These are phyloP conservation scores for Parsonsia alboflavescens DNA, from an alignment of 257 asterid species.

Conservation along the genomic window DNA sequence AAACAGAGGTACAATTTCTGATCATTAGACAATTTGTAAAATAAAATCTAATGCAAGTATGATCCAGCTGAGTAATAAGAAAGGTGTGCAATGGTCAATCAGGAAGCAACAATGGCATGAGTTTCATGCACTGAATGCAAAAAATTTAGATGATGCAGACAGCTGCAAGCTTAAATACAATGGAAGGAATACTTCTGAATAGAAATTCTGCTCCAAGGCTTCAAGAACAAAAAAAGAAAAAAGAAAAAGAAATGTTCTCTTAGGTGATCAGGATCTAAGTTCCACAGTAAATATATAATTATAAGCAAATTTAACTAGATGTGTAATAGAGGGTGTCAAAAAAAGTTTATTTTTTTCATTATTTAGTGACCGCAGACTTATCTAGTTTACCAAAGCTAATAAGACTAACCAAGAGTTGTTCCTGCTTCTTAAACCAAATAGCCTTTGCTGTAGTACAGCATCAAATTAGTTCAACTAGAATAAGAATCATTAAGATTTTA, in stretches of 20 bases:
- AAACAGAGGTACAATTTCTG: background rate
- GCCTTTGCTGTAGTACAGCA: background rate
- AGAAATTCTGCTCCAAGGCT: background rate
- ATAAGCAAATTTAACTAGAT: background rate
- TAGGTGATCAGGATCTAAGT: background rate
- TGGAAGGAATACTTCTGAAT: background rate
- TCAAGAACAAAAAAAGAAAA: background rate
- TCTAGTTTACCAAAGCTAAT: background rate
- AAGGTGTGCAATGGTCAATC: background rate
- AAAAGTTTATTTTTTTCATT: background rate
- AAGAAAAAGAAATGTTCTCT: too few relatives aligned
- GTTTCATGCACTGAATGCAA: background rate
- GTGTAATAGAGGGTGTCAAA: background rate
- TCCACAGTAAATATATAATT: background rate
- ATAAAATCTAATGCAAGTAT: background rate
- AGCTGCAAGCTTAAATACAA: background rate
- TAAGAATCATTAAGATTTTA: too few relatives aligned
- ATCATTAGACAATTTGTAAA: background rate
- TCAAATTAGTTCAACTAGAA: background rate
- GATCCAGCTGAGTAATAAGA: background rate
- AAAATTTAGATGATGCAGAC: background rate
- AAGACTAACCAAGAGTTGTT: background rate
- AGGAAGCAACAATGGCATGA: background rate
- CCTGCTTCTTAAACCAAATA: background rate
- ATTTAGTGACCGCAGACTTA: background rate